Conservation (phyloP, 2,329 filamentous ascomycete species). For the Fusarium irregulare region DNA sequence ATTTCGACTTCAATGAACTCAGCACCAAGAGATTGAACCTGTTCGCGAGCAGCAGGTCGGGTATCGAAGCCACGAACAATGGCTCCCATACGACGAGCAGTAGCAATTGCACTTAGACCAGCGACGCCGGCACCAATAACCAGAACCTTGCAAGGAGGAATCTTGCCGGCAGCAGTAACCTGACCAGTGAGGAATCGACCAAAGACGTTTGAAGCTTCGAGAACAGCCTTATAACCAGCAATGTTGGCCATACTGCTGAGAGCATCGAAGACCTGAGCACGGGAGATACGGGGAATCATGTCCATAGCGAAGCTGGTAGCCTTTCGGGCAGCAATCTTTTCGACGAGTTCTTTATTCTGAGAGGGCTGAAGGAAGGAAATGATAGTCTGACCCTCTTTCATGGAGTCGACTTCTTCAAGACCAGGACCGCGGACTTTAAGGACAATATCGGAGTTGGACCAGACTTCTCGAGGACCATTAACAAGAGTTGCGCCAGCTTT, state of each 20-base stretch:
- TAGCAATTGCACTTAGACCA: slow-evolving; percentile 87
- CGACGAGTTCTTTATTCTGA: slow-evolving; percentile 81
- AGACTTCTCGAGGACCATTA: slow-evolving; percentile 73
- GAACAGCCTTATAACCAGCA: slow-evolving; percentile 89
- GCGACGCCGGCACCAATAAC: slow-evolving; percentile 93
- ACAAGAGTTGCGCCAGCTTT: slow-evolving; percentile 82
- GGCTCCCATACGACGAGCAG: slow-evolving; percentile 85
- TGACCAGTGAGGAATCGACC: slow-evolving; percentile 90
- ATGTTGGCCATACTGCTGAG: slow-evolving; percentile 95
- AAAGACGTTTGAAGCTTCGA: slow-evolving; percentile 90
- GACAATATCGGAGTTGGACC: slow-evolving; percentile 80
- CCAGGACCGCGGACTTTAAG: slow-evolving; percentile 85
- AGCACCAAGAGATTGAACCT: slow-evolving; percentile 89
- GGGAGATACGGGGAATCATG: slow-evolving; percentile 88
- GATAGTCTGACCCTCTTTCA: slow-evolving; percentile 77
- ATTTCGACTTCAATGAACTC: slow-evolving; percentile 91
- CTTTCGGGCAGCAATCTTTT: slow-evolving; percentile 75
- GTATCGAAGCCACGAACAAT: slow-evolving; percentile 93
- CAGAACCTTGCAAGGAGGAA: slow-evolving; percentile 88
- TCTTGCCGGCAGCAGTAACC: slow-evolving; percentile 89
- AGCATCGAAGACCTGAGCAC: slow-evolving; percentile 89
- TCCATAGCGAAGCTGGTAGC: slow-evolving; percentile 91
- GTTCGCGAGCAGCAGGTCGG: slow-evolving; percentile 86
- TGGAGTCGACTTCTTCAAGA: slow-evolving; percentile 73
- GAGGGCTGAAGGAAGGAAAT: slow-evolving; percentile 87